phyloP scores from a whole-genome alignment of 768 basidiomycete genomes.

The Chalciporus piperatus region DNA sequence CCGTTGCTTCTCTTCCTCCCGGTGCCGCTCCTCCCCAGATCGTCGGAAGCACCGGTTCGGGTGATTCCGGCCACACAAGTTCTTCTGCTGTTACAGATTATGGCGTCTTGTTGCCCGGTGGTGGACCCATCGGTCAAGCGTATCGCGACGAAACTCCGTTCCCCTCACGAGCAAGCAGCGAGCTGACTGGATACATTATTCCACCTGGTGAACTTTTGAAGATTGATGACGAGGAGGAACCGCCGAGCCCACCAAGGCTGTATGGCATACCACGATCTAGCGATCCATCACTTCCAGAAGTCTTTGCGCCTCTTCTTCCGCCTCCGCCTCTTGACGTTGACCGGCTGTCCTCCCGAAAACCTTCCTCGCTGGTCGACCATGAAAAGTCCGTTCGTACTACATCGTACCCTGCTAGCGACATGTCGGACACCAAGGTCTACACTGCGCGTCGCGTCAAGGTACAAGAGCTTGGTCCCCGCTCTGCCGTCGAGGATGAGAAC shows the following conservation, averaged over 20 bases:
- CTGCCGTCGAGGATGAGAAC: conserved; percentile 19
- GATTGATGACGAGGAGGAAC: conserved; percentile 34
- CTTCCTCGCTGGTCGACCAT: conserved; percentile 29
- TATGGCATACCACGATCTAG: conserved; percentile 22
- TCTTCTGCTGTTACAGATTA: conserved; percentile 40
- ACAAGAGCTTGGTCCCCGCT: conserved; percentile 29
- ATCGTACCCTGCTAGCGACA: conserved; percentile 33
- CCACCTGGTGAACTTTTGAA: conserved; percentile 35
- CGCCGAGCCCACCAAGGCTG: conserved; percentile 26
- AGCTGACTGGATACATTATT: conserved; percentile 34
- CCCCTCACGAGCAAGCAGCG: conserved; percentile 30
- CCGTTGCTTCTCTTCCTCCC: conserved; percentile 28
- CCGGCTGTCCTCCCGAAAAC: conserved; percentile 22
- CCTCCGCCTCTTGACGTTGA: conserved; percentile 38
- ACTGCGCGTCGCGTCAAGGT: conserved; percentile 41
- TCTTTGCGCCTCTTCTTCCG: conserved; percentile 36
- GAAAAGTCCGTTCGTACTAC: conserved; percentile 33
- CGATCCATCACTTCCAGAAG: conserved; percentile 25
- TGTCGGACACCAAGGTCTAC: conserved; percentile 32
- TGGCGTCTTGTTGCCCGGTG: conserved; percentile 30
- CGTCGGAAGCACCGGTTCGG: conserved; percentile 40
- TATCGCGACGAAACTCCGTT: conserved; percentile 24
- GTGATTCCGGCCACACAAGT: conserved; percentile 37
- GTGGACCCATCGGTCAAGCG: conserved; percentile 33
- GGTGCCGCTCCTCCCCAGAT: conserved; percentile 33